Evolutionary conservation across 2,329 filamentous ascomycete genomes (phyloP), one percentile per base, ranked within the genome.

Genomic region (Apiospora arundinis): DNA sequence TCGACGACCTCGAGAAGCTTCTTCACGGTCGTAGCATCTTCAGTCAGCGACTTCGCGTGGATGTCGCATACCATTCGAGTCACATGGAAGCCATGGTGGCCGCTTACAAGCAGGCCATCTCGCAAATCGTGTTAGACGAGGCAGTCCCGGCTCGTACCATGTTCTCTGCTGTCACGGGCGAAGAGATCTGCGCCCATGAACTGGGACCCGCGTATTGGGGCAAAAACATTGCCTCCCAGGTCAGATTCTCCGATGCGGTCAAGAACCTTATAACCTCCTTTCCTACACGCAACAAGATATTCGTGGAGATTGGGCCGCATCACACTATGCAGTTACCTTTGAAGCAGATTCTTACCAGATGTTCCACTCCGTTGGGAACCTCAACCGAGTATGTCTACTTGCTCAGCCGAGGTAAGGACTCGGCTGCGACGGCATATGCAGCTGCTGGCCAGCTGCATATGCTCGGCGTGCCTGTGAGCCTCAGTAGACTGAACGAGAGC

Each of bases 361-460:
- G 11, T 4, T 25, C 40, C 9, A 40, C 16, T 25, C 1, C 63
- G 9, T 16, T 21, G 6, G 21, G 23, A 1, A 14, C 16, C 18
- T 32, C 49, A 18, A 23, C 18, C 63, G 63, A 67, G 40, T 67
- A 67, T 28, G 40, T 28, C 4, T 67, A 40, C 21, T 16, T 67
- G n/a, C 63, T 67, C 40, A 45, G 63, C 25, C 63, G 63, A 12
- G 63, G 63, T 40, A 67, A 67, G 40, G 40, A 67, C 40, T 67
- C 63, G 40, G 42, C 25, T 21, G 23, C 40, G 9, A 45, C 40
- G n/a, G n/a, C 63, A 11, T 67, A 67, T 45, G n/a, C 21, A 21
- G 40, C 63, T 67, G 40, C 63, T 67, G 63, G 63, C 2, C 63
- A 67, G 40, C n/a, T 67, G 11, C 16, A 21, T 4, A n/a, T 40